Evolutionary conservation across 192 early-diverging fungal species (phyloP).

Genomic region (Geranomyces variabilis): DNA sequence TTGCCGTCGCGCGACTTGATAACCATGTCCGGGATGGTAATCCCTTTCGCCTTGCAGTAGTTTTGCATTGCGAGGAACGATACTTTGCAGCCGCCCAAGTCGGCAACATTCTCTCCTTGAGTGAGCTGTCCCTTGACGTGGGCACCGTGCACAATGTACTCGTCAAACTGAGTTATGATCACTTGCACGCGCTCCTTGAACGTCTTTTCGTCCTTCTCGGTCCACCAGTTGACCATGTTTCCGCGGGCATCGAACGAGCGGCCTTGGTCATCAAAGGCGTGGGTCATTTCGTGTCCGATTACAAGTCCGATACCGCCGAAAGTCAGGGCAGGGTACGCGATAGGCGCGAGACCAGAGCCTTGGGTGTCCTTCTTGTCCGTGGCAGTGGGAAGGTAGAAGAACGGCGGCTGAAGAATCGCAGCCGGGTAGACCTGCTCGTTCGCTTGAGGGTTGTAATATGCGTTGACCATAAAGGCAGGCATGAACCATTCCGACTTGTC

Average conservation of each 20-base stretch:
- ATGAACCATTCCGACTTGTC: neutral
- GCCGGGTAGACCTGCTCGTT: conserved; percentile 50
- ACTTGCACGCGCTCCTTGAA: conserved; percentile 53
- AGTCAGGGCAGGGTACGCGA: neutral
- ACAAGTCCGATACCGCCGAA: conserved; percentile 66
- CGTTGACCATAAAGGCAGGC: conserved; percentile 9
- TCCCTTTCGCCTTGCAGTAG: neutral
- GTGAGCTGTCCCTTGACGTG: conserved; percentile 61
- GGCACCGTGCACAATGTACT: conserved; percentile 48
- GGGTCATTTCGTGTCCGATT: conserved; percentile 48
- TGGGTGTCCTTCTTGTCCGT: conserved; percentile 41
- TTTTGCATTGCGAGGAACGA: conserved; percentile 24
- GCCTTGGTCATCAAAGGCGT: neutral
- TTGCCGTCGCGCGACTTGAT: neutral
- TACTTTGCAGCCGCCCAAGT: conserved; percentile 64
- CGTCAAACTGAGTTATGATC: conserved; percentile 69
- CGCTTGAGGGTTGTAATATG: conserved; percentile 1
- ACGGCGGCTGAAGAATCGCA: conserved; percentile 34
- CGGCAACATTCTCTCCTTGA: conserved; percentile 69
- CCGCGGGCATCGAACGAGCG: conserved; percentile 41
- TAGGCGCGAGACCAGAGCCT: neutral
- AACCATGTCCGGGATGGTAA: neutral
- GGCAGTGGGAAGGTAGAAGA: conserved; percentile 5
- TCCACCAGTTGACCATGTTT: conserved; percentile 69
- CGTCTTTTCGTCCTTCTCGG: conserved; percentile 53